A percentile compares a stretch with the other conserved stretches of the same genome.
Conservation (phyloP, 73 alveolate genomes). For the Stentor coeruleus region DNA sequence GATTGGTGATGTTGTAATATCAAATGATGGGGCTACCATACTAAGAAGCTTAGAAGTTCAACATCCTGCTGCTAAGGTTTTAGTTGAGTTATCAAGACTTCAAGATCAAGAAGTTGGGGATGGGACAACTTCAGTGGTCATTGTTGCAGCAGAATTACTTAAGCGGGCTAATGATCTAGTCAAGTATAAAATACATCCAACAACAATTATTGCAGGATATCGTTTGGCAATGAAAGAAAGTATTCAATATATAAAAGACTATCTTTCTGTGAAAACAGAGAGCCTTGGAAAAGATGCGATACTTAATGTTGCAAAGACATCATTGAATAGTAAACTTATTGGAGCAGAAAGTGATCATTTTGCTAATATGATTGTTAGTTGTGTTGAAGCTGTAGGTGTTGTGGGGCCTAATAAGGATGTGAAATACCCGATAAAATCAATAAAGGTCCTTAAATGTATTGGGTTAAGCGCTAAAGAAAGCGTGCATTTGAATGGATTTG, state of each 20-base stretch:
- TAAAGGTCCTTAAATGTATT: slow-evolving; percentile 70
- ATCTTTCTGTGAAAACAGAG: slow-evolving; percentile 70
- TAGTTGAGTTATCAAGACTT: slow-evolving; percentile 93
- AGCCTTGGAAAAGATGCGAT: slow-evolving; percentile 79
- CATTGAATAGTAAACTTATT: slow-evolving; percentile 82
- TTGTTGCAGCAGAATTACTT: slow-evolving; percentile 96
- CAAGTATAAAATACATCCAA: slow-evolving; percentile 97
- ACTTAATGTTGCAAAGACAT: slow-evolving; percentile 88
- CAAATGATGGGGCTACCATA: slow-evolving; percentile 99
- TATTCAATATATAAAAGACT: slow-evolving; percentile 65
- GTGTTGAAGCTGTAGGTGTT: slow-evolving; percentile 65
- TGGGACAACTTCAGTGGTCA: slow-evolving; percentile 99
- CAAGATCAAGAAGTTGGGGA: slow-evolving; percentile 98
- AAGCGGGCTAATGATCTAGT: slow-evolving; percentile 97
- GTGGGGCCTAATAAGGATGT: slow-evolving; percentile 54
- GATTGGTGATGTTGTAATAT: slow-evolving; percentile 97
- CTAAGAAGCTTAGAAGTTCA: slow-evolving; percentile 90
- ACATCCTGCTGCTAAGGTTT: slow-evolving; percentile 99
- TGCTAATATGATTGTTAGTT: slow-evolving; percentile 81
- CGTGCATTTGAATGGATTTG: slow-evolving; percentile 75
- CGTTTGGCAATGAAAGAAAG: slow-evolving; percentile 79
- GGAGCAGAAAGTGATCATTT: slow-evolving; percentile 90
- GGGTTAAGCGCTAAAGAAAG: slow-evolving; percentile 76
- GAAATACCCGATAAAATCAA: slow-evolving; percentile 73
- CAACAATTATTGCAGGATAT: slow-evolving; percentile 95